These are phyloP conservation scores for Chenopodium formosanum DNA, from an alignment of 148 eudicot genomes.

Conservation along the genomic window DNA sequence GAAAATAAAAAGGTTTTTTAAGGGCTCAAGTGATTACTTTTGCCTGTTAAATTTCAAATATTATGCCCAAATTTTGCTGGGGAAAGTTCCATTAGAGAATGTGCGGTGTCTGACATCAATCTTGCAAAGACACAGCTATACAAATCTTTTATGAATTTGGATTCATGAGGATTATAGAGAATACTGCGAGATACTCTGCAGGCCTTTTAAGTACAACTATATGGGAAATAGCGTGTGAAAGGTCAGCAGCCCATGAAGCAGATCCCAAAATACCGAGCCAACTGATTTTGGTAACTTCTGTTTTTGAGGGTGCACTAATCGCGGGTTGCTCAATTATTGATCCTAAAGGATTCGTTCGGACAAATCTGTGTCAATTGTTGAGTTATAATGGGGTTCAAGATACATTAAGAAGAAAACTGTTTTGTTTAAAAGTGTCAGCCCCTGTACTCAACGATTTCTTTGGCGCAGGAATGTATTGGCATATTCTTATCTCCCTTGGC, in stretches of 20 bases:
- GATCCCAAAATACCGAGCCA: constrained; percentile 10
- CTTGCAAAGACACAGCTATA: neutral
- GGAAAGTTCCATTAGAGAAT: neutral
- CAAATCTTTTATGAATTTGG: neutral
- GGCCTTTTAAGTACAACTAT: neutral
- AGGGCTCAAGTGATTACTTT: neutral
- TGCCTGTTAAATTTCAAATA: neutral
- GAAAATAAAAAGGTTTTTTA: neutral
- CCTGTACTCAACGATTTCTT: constrained; percentile 68
- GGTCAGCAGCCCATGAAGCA: neutral
- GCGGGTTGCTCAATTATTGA: neutral
- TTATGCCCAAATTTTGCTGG: neutral
- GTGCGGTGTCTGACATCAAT: neutral
- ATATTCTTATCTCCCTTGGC: constrained; percentile 42
- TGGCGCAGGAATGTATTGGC: constrained; percentile 79
- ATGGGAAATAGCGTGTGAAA: neutral
- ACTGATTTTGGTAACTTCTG: neutral
- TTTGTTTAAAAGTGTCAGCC: constrained; percentile 44
- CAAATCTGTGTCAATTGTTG: constrained; percentile 32
- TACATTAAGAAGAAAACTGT: constrained; percentile 18
- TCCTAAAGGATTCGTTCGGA: constrained; percentile 27
- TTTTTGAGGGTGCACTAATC: neutral
- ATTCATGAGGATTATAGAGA: neutral
- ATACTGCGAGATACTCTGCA: neutral
- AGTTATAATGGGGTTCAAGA: constrained; percentile 25